Evolutionary conservation across 2,329 filamentous ascomycete species (phyloP), one percentile per base, ranked within the genome.

Genomic region (Leptographium procerum): DNA sequence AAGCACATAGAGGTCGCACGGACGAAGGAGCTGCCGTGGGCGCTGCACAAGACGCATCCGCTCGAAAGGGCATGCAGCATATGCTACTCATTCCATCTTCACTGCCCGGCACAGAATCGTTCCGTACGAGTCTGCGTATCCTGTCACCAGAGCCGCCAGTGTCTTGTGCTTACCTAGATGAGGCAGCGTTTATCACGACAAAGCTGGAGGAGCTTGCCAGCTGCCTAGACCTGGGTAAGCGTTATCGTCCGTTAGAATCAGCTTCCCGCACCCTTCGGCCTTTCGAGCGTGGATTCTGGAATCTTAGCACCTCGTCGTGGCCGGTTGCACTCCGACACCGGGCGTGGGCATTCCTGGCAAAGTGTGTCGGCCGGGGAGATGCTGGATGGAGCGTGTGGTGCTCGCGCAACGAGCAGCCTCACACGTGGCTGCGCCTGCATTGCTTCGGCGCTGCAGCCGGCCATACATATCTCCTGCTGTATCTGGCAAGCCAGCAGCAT

Each of bases 271-370:
- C 70, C 0, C 71, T 87, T 1, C 71, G 77, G 3, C 70, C 72
- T 0, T 79, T 86, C 43, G 90, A 95, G 68, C 79, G 91, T 19
- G 91, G 91, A 0, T 84, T 88, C 70, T 96, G 91, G 91, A 69
- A 76, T 2, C 65, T 96, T 5, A 74, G 84, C 62, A 84, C 80
- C 63, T 66, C 70, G 0, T 55, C 64, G 1, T 90, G 86, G 86
- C 67, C 72, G 0, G 56, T 67, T 0, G 68, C 71, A 0, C 65
- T 77, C 4, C 79, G 81, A 55, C 68, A 73, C 19, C 72, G 76
- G 2, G 77, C 84, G 9, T 91, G 88, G 87, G 69, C 71, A 0
- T 84, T 80, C 55, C 71, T 91, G 28, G 74, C 74, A 7, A 78
- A 84, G 19, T 81, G 83, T 54, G 72, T 95, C 36, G 72, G 72